Evolutionary conservation across 306 rosid genomes (phyloP), one percentile per base, ranked within the genome.

Genomic region (Quercus mongolica): DNA sequence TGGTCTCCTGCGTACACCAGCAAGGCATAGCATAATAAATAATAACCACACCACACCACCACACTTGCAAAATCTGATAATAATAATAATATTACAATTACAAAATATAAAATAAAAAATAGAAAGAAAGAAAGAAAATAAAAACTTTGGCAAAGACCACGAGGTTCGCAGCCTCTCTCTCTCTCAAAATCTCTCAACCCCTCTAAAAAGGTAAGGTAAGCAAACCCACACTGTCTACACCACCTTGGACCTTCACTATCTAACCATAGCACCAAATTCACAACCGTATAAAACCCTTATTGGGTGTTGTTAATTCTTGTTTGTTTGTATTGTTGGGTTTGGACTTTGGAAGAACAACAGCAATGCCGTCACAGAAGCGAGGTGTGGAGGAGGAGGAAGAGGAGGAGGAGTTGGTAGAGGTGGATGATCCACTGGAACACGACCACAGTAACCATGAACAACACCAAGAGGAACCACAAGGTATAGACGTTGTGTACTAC

Each of bases 331-430:
- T 49, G 54, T 71, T 61, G 67, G 81, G 69, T 74, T 74, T 49
- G 46, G 46, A 38, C 46, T 38, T 38, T 38, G 46, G 46, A 38
- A 38, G 77, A 77, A 71, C 23, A 26, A 70, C 63, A 82, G 85
- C 85, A 91, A 94, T 94, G 98, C 90, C 97, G 73, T 81, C 93
- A 11, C 91, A 87, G 87, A 91, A 87, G 88, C 89, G 86, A 54
- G 58, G 80, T 46, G 73, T 58, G 23, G 92, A 85, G 63, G 46
- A 82, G 31, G 73, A 57, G 68, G 46, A 82, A 28, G 80, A 78
- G 30, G 91, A 85, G 46, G 46, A 38, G 11, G 46, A 38, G 46
- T 38, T 38, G 46, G 46, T 38, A 38, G 46, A 38, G 46, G 11
- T 38, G 71, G 77, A 63, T 70, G 88, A 70, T 83, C 82, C 77